phyloP scores from a whole-genome alignment of 768 basidiomycete species.

The Mycena leptocephala region DNA sequence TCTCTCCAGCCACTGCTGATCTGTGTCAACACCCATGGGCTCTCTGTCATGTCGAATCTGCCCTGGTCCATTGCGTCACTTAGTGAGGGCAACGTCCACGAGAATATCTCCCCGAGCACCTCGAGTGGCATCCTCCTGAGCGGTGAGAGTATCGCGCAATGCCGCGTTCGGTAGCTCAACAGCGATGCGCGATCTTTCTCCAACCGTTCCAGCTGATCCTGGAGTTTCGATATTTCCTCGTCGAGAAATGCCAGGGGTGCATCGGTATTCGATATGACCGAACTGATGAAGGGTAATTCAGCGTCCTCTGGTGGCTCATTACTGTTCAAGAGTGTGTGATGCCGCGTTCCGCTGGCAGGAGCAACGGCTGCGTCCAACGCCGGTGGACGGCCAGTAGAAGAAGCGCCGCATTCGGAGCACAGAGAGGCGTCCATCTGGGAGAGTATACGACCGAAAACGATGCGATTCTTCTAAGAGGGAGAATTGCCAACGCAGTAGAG shows the following conservation, averaged over 20 bases:
- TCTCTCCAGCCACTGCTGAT: slow-evolving; percentile 14
- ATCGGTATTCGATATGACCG: neutral
- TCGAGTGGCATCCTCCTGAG: slow-evolving; percentile 9
- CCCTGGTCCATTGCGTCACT: neutral
- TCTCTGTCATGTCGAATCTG: neutral
- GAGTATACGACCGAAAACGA: no score
- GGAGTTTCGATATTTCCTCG: neutral
- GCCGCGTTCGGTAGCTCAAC: neutral
- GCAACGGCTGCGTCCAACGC: neutral
- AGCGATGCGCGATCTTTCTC: neutral
- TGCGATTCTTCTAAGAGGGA: no score
- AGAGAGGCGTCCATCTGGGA: no score
- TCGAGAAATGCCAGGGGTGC: neutral
- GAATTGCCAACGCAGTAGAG: no score
- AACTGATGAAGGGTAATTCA: neutral
- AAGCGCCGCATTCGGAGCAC: neutral
- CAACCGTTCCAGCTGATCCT: neutral
- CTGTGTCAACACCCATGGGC: slow-evolving; percentile 5
- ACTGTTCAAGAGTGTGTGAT: neutral
- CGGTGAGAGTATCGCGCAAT: neutral
- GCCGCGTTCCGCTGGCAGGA: neutral
- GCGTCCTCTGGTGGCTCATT: neutral
- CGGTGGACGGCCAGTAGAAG: neutral
- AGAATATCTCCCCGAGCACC: slow-evolving; percentile 12
- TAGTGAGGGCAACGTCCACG: neutral